Evolutionary conservation across 306 rosid species (phyloP).

Genomic region (Fragaria iinumae): DNA sequence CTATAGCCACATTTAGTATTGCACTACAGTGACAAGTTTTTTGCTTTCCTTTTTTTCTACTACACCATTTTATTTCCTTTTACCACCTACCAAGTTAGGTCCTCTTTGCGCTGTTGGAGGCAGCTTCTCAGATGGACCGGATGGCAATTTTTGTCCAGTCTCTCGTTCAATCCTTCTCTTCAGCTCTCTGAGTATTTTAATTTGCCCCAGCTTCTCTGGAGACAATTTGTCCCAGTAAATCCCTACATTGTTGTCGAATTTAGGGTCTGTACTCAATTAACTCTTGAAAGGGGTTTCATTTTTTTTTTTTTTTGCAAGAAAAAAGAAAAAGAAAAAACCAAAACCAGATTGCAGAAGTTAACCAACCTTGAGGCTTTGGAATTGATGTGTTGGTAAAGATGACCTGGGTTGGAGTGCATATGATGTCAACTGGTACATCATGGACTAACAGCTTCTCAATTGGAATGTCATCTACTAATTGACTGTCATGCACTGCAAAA

Average conservation of each 20-base stretch:
- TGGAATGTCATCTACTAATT: slow-evolving; percentile 84
- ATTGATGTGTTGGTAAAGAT: slow-evolving; percentile 62
- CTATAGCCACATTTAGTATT: neutral
- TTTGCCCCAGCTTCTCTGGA: slow-evolving; percentile 83
- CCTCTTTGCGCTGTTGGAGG: slow-evolving; percentile 74
- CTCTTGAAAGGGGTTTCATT: neutral
- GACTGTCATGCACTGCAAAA: slow-evolving; percentile 79
- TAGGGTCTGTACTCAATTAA: neutral
- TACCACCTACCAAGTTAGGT: slow-evolving; percentile 18
- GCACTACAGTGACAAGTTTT: neutral
- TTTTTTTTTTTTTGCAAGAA: neutral
- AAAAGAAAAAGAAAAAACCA: neutral
- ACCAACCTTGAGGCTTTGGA: slow-evolving; percentile 88
- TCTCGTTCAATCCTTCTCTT: slow-evolving; percentile 65
- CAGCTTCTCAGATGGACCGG: slow-evolving; percentile 74
- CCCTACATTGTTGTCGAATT: slow-evolving; percentile 39
- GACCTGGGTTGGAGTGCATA: slow-evolving; percentile 82
- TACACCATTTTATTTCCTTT: neutral
- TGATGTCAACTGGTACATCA: slow-evolving; percentile 87
- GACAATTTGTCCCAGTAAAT: slow-evolving; percentile 95
- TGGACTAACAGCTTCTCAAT: slow-evolving; percentile 72
- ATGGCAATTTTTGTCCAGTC: slow-evolving; percentile 67
- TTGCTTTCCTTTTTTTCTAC: neutral
- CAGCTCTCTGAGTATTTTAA: slow-evolving; percentile 77
- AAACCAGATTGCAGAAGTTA: slow-evolving; percentile 21